Evolutionary conservation across 2,329 filamentous ascomycete genomes (phyloP).

Genomic region (Colletotrichum limetticola): DNA sequence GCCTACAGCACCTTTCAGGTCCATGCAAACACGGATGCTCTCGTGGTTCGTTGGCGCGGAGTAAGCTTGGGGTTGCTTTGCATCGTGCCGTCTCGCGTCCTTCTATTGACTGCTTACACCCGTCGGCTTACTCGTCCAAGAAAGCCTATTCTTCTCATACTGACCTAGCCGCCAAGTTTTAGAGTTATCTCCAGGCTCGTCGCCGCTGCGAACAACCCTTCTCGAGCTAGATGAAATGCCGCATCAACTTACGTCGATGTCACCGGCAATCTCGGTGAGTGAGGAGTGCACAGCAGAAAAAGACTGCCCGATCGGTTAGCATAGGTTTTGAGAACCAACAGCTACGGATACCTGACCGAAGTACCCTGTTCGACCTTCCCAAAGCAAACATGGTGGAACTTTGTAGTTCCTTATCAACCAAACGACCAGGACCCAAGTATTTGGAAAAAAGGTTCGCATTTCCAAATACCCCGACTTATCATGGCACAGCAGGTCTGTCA

Average conservation of each 20-base stretch:
- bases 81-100: neutral
- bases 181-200: neutral
- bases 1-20: neutral
- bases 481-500: neutral
- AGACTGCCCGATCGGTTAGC: slow-evolving; percentile 13
- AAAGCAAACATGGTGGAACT: slow-evolving; percentile 26
- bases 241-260: neutral
- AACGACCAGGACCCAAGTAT: slow-evolving; percentile 6
- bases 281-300: neutral
- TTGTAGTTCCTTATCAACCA: slow-evolving; percentile 16
- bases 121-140: neutral
- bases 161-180: neutral
- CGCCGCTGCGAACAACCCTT: neutral
- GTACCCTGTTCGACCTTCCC: slow-evolving; percentile 25
- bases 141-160: neutral
- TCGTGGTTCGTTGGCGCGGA: neutral
- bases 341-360: slow-evolving; percentile 13
- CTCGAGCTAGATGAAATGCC: neutral
- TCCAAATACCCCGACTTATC: slow-evolving; percentile 17
- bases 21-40: neutral
- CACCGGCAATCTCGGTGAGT: slow-evolving; percentile 17
- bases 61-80: neutral
- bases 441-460: slow-evolving; percentile 12
- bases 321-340: slow-evolving; percentile 22
- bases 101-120: neutral